These are phyloP conservation scores for Backusella morwellensis DNA, from an alignment of 192 early-diverging fungal species.

Conservation along the genomic window DNA sequence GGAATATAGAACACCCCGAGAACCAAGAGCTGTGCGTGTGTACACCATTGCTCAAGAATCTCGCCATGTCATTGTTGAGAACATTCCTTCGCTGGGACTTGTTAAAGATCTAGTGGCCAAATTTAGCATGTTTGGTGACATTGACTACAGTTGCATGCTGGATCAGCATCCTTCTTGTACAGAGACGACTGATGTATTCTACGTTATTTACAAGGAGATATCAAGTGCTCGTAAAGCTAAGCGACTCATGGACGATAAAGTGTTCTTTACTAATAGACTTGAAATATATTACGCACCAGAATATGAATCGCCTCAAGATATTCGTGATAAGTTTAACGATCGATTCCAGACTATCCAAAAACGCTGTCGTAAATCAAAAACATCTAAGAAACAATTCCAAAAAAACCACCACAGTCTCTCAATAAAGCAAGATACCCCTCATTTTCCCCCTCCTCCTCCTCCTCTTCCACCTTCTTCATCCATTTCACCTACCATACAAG, in stretches of 20 bases:
- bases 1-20: conserved; percentile 23
- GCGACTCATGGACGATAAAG: conserved; percentile 36
- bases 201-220: conserved; percentile 24
- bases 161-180: conserved; percentile 22
- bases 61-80: conserved; percentile 29
- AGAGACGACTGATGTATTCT: conserved; percentile 32
- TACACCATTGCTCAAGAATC: conserved; percentile 39
- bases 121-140: conserved; percentile 13
- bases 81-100: conserved; percentile 25
- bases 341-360: conserved; percentile 24
- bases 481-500: neutral
- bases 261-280: conserved; percentile 36
- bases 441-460: neutral
- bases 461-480: neutral
- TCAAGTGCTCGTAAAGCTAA: conserved; percentile 34
- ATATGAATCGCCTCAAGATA: conserved; percentile 41
- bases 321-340: conserved; percentile 39
- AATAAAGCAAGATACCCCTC: neutral
- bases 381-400: neutral
- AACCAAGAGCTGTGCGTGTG: conserved; percentile 18
- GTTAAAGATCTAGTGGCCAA: conserved; percentile 16
- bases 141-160: conserved; percentile 13
- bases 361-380: neutral
- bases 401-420: neutral
- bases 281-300: conserved; percentile 40